Conservation (phyloP, 2,329 filamentous ascomycete genomes). For the Didymella keratinophila region DNA sequence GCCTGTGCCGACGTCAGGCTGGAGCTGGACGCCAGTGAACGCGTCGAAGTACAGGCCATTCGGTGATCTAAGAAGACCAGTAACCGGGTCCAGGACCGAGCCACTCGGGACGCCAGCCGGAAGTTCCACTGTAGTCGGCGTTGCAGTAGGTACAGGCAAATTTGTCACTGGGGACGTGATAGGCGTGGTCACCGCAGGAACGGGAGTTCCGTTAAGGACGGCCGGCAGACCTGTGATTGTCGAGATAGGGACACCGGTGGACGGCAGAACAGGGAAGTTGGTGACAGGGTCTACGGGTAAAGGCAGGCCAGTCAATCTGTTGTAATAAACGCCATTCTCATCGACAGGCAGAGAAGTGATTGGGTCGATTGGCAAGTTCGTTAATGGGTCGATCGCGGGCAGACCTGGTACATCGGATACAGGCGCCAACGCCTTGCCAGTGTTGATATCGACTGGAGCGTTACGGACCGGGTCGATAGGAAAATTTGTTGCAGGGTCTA, state of each 20-base stretch:
- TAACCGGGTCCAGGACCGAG: background rate
- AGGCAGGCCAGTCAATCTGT: background rate
- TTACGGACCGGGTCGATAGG: constrained; percentile 1
- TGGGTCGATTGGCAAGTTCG: background rate
- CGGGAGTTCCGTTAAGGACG: background rate
- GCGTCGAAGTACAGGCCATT: background rate
- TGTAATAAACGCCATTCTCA: background rate
- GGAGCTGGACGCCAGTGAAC: background rate
- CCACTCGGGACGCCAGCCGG: background rate
- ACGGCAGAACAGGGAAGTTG: background rate
- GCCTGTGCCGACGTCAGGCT: background rate
- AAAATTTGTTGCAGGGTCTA: background rate
- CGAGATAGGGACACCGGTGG: background rate
- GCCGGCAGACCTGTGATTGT: background rate
- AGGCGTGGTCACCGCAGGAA: background rate
- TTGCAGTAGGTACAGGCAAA: background rate
- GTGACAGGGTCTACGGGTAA: background rate
- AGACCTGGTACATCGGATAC: background rate
- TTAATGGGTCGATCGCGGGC: background rate
- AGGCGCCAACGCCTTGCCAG: background rate
- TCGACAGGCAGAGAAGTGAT: constrained; percentile 1
- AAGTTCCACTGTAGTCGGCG: background rate
- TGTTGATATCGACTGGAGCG: background rate
- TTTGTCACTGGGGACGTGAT: background rate
- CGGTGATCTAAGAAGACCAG: background rate